Evolutionary conservation across 129 eudicot genomes (phyloP).

Genomic region (Tagetes patula): DNA sequence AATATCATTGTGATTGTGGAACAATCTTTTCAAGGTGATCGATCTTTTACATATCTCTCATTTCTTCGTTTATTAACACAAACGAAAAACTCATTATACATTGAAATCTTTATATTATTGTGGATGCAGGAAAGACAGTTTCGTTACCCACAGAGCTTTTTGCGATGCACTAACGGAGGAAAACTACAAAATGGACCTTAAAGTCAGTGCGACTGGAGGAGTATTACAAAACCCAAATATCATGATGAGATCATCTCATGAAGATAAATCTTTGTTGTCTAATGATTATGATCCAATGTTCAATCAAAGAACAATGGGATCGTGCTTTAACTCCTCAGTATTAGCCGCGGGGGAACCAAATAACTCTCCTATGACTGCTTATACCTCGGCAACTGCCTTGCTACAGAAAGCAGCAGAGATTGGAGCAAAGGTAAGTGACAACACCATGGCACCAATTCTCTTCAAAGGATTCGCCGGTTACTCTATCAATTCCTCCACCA

Average conservation of each 20-base stretch:
- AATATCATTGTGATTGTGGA: constrained; percentile 89
- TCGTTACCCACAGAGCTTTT: constrained; percentile 80
- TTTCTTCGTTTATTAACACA: no score
- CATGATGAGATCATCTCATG: constrained; percentile 18
- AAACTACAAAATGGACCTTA: constrained; percentile 45
- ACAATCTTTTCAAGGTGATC: constrained; percentile 83
- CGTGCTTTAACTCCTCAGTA: constrained; percentile 26
- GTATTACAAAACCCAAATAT: constrained; percentile 18
- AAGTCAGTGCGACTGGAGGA: constrained; percentile 18
- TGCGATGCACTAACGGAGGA: constrained; percentile 80
- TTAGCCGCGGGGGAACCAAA: constrained; percentile 1
- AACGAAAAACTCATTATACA: no score
- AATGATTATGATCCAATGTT: constrained; percentile 34
- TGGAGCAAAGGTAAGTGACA: constrained; percentile 49
- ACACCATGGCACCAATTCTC: constrained; percentile 38
- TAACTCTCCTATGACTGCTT: constrained; percentile 35
- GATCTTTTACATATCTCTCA: not conserved
- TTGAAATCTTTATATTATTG: not conserved
- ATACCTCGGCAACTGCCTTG: constrained; percentile 55
- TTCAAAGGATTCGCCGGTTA: constrained; percentile 54
- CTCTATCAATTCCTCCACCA: constrained; percentile 16
- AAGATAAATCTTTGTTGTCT: constrained; percentile 4
- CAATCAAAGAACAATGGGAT: constrained; percentile 25
- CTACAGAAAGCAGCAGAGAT: constrained; percentile 54
- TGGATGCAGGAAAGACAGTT: constrained; percentile 70